Evolutionary conservation across 331 rosid genomes (phyloP), one percentile per base, ranked within the genome.

Genomic region (Acacia concinna): DNA sequence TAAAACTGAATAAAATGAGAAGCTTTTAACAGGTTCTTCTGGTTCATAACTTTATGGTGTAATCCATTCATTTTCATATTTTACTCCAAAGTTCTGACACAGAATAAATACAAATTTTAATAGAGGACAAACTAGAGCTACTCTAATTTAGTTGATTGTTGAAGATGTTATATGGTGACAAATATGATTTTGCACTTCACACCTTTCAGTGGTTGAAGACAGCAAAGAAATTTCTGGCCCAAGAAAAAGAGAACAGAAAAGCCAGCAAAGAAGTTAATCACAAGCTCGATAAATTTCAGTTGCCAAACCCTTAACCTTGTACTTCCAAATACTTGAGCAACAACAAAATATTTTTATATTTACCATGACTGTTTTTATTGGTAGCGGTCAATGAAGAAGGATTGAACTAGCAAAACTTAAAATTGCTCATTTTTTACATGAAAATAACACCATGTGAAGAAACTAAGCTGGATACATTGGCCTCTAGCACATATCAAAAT

Each of bases 1-100:
- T 76, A 78, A 23, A 13, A 60, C 40, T 73, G 32, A 35, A 65
- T 56, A 76, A 62, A 47, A 76, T 41, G 38, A 28, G 57, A 40
- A 60, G 47, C 37, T 54, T 5, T 64, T 63, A 62, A 66, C 23
- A 37, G 52, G 40, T 73, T 73, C 46, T 72, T 75, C 5, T 44
- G 75, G 71, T 64, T 67, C 49, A 52, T 38, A 32, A 66, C 51
- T 15, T 64, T 25, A 52, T 63, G 44, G 49, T 83, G 18, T 44
- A 67, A 74, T 74, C 62, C 49, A 47, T 78, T 73, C 63, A 25
- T 68, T 78, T 64, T 37, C 73, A 37, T 60, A 35, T 28, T 74
- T 56, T 74, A 28, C 74, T 47, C 71, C 8, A 47, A 79, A n/a
- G 27, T 68, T 74, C 56, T 38, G 77, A 17, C 41, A 21, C 5